Evolutionary conservation across 2,329 filamentous ascomycete genomes (phyloP), one percentile per base, ranked within the genome.

Genomic region (Coniochaeta sp.): DNA sequence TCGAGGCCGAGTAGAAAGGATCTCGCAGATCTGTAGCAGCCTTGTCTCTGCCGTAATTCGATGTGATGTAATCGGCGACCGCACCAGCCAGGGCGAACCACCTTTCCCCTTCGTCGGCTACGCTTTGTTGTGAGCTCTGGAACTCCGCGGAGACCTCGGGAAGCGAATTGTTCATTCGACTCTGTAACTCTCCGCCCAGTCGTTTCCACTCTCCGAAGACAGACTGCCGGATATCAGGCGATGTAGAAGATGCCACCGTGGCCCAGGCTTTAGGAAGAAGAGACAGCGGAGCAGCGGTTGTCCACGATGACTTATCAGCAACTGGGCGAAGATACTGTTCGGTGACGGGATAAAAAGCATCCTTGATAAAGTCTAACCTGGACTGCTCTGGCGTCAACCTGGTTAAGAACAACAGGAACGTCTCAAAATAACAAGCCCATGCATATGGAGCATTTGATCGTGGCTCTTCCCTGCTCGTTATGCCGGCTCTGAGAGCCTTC

Each of bases 141-240:
- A 90, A 90, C 19, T 91, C 89, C 63, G 88, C 88, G 0, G 91
- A 92, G 60, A 93, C 86, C 69, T 93, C 91, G 0, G 93, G 91
- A 5, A 90, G 81, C 0, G 91, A 96, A 6, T 84, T 83, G 59
- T 86, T 87, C 60, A 96, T 86, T 40, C 83, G 81, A 34, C 85
- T 78, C 28, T 87, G 77, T n/a, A 96, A 74, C 0, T 79, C 71
- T 1, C 82, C 75, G 0, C 84, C 82, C n/a, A 91, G 73, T 1
- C 76, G 76, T 2, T 77, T 71, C 90, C 90, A 95, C 63, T 87
- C 78, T 3, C 78, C 72, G 17, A 77, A 71, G 0, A 90, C 76
- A 0, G 82, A 75, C 3, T 75, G 65, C 0, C 80, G 71, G 3
- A 86, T 65, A 2, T 78, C 73, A 0, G 74, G 60, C 12, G 75